Evolutionary conservation across 2,329 filamentous ascomycete species (phyloP), one percentile per base, ranked within the genome.

Genomic region (Pseudonectria buxi): DNA sequence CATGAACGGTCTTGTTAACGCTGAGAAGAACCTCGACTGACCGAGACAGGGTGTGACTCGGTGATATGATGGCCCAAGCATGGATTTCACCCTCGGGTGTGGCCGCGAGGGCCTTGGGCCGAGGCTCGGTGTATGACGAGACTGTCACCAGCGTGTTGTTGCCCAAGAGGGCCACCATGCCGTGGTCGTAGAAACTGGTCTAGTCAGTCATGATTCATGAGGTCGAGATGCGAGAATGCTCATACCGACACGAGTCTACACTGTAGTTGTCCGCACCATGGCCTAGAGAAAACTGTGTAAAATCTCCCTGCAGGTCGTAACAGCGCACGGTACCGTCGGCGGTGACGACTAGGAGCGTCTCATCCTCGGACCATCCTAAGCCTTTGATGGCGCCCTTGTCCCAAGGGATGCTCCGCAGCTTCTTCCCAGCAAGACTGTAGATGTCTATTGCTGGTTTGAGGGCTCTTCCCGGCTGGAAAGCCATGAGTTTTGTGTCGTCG

Each of bases 361-460:
- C 92, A 46, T 95, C 87, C 54, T 95, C 90, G 14, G 89, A 95
- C 92, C 92, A 98, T 24, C 92, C 92, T 14, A 98, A 72, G 2
- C 86, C 88, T 59, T 82, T 84, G 55, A 98, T 86, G 3, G 80
- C 70, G 30, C 86, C 86, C 63, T 89, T 86, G 52, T 96, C 90
- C 89, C 90, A 96, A 58, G 83, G 77, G 47, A 95, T 87, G 56
- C 78, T 79, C 52, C 83, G 81, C 44, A 98, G 82, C 39, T 87
- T 77, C 67, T 88, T 92, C 35, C 92, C 92, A 10, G 92, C 83
- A 60, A 83, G 90, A 56, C 86, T 95, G 69, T 95, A 95, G 36
- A 98, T 80, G 57, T 95, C 88, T 64, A 98, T 94, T 51, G 80
- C 84, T 14, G 87, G 81, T 63, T 89, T 94, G 12, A 78, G 69